These are phyloP conservation scores for Sisymbrium altissimum DNA, from an alignment of 345 rosid genomes.

Conservation along the genomic window DNA sequence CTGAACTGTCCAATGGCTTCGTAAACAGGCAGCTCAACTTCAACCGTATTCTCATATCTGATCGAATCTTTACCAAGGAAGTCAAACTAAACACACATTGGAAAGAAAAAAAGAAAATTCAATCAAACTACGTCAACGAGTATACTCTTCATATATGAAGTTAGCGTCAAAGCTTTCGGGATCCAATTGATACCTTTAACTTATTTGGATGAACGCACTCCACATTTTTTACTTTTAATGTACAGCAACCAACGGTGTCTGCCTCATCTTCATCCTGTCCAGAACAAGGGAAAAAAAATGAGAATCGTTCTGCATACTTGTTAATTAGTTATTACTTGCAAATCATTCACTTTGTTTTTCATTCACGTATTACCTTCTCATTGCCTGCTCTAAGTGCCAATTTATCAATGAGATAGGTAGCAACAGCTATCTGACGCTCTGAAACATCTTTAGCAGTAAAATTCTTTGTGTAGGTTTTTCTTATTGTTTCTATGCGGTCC, in stretches of 20 bases:
- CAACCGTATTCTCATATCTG: conserved; percentile 78
- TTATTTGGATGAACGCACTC: conserved; percentile 73
- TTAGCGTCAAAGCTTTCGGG: not conserved
- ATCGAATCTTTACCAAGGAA: conserved; percentile 99
- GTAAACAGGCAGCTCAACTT: conserved; percentile 80
- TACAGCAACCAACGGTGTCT: conserved; percentile 97
- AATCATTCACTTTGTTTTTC: not conserved
- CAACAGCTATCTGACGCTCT: conserved; percentile 82
- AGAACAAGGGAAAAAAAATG: not conserved
- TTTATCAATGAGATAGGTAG: conserved; percentile 91
- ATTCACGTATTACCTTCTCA: conserved; percentile 64
- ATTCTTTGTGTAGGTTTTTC: conserved; percentile 75
- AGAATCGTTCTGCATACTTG: not conserved
- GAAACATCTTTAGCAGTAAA: conserved; percentile 61
- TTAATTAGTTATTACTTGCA: not conserved
- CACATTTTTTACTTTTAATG: conserved; percentile 84
- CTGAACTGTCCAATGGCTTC: conserved; percentile 79
- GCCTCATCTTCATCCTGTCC: conserved; percentile 91
- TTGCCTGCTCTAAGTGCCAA: conserved; percentile 98
- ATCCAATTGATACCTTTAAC: conserved; percentile 51
- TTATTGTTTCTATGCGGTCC: conserved; percentile 67
- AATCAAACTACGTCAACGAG: not conserved
- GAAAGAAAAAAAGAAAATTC: not conserved
- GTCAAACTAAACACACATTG: conserved; percentile 67
- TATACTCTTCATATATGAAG: not conserved